phyloP scores from a whole-genome alignment of 345 rosid genomes.

The Rhodamnia rubescens region DNA sequence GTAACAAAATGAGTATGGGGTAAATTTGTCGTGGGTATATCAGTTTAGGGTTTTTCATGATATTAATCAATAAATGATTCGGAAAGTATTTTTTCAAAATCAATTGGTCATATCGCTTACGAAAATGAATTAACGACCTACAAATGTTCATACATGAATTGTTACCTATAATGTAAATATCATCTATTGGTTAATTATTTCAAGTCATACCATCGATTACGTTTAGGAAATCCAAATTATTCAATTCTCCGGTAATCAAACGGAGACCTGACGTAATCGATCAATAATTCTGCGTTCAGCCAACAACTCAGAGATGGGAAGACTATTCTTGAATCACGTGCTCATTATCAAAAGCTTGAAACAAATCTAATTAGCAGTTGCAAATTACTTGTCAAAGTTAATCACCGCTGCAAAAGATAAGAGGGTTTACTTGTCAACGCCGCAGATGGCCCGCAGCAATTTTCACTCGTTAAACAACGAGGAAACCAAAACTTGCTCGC shows the following conservation, averaged over 20 bases:
- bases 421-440: not conserved
- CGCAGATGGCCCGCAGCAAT: not conserved
- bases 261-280: not conserved
- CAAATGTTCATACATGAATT: not conserved
- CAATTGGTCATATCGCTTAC: not conserved
- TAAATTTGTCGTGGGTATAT: too few species aligned
- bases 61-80: not conserved
- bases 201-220: fast-evolving
- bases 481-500: not conserved
- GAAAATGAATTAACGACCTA: fast-evolving
- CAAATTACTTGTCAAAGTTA: not conserved
- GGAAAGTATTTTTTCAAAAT: not conserved
- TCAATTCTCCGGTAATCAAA: not conserved
- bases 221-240: not conserved
- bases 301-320: not conserved
- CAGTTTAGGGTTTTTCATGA: too few species aligned
- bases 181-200: not conserved
- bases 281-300: not conserved
- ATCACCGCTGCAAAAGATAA: not conserved
- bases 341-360: not conserved
- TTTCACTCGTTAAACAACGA: not conserved
- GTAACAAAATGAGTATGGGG: too few species aligned
- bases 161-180: not conserved
- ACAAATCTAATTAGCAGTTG: not conserved
- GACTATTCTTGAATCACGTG: not conserved